These are phyloP conservation scores for Claviceps monticola DNA, from an alignment of 2,329 filamentous ascomycete genomes.

Conservation along the genomic window DNA sequence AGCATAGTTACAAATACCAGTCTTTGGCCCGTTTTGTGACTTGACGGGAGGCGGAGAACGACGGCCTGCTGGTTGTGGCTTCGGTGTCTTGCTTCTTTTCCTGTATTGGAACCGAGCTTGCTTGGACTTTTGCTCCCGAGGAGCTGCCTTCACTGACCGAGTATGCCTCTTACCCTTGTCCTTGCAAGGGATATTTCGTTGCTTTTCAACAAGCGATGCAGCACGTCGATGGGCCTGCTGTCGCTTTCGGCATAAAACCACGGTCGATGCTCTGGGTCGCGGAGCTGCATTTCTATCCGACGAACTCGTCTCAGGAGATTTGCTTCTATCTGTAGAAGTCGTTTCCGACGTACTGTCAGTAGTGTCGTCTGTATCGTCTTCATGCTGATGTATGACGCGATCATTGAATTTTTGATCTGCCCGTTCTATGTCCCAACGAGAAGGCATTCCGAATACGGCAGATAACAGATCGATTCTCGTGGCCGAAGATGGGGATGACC, in stretches of 20 bases:
- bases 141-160: background rate
- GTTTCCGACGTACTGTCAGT: background rate
- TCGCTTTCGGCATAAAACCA: background rate
- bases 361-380: slow-evolving; percentile 1
- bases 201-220: background rate
- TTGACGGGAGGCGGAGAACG: background rate
- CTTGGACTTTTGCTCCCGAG: background rate
- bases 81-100: background rate
- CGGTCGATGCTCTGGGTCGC: background rate
- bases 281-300: background rate
- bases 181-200: background rate
- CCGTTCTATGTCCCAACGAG: slow-evolving; percentile 7
- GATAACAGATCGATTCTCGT: slow-evolving; percentile 15
- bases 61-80: background rate
- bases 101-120: background rate
- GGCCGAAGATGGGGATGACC: background rate
- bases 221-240: background rate
- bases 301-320: background rate
- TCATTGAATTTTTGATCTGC: slow-evolving; percentile 1
- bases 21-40: background rate
- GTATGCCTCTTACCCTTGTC: background rate
- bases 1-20: background rate
- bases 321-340: background rate
- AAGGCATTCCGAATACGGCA: slow-evolving; percentile 15
- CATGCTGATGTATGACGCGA: background rate